phyloP scores from a whole-genome alignment of 2,329 filamentous ascomycete genomes.

The Spiromastix sp. region DNA sequence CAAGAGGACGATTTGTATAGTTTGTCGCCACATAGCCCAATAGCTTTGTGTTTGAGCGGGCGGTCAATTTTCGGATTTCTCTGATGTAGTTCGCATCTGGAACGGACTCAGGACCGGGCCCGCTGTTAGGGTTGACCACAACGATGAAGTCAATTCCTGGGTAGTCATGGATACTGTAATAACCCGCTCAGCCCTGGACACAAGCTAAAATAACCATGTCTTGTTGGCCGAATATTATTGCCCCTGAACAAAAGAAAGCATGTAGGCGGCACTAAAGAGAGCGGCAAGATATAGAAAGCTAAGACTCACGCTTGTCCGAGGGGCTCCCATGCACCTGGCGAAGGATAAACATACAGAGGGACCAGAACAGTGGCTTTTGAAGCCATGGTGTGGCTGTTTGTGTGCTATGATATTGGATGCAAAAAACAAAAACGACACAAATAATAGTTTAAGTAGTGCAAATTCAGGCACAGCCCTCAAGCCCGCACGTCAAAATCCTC shows the following conservation, averaged over 20 bases:
- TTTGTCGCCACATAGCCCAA: conserved; percentile 43
- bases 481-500: too few relatives aligned
- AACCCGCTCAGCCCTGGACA: conserved; percentile 4
- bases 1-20: conserved; percentile 33
- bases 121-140: conserved; percentile 39
- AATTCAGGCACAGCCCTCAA: too few relatives aligned
- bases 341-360: conserved; percentile 41
- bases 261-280: conserved; percentile 6
- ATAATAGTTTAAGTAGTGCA: too few relatives aligned
- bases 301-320: conserved; percentile 33
- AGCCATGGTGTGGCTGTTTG: conserved; percentile 23
- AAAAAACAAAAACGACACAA: too few relatives aligned
- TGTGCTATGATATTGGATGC: too few relatives aligned
- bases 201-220: conserved; percentile 5
- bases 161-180: conserved; percentile 13
- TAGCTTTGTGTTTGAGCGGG: conserved; percentile 38
- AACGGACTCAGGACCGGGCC: conserved; percentile 32
- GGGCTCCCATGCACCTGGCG: conserved; percentile 36
- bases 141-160: conserved; percentile 39
- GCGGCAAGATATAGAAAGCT: neutral
- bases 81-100: conserved; percentile 35
- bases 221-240: neutral
- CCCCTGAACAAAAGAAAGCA: neutral
- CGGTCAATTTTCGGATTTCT: conserved; percentile 31
- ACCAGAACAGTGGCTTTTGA: conserved; percentile 35